Conservation (phyloP, 805 yeast genomes). For the Yarrowia sp. region DNA sequence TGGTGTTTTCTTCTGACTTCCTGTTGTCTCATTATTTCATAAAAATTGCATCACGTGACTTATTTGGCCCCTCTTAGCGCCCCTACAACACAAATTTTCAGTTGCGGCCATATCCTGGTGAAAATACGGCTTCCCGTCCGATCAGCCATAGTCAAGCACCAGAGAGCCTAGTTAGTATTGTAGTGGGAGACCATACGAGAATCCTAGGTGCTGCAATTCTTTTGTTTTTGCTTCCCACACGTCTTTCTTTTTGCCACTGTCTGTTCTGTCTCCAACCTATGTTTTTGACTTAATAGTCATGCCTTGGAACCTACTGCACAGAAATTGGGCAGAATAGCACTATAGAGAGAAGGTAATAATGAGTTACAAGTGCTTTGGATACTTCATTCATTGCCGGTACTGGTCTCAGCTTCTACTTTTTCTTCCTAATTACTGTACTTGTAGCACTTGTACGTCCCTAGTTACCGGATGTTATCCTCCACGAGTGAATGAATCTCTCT, state of each 20-base stretch:
- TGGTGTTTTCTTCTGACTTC: too few species aligned
- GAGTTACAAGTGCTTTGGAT: too few species aligned
- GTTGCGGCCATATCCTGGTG: constrained; percentile 24
- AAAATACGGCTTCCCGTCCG: constrained; percentile 23
- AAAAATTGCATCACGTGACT: not conserved
- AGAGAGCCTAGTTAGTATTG: constrained; percentile 21
- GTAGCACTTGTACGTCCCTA: too few species aligned
- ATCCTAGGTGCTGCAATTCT: constrained; percentile 16
- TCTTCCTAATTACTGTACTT: too few species aligned
- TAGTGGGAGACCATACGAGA: constrained; percentile 24
- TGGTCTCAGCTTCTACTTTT: too few species aligned
- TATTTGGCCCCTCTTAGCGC: not conserved
- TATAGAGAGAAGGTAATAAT: too few species aligned
- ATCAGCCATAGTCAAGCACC: constrained; percentile 24
- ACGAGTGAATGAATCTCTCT: too few species aligned
- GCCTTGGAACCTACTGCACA: too few species aligned
- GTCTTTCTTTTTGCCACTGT: not conserved
- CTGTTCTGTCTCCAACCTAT: not conserved
- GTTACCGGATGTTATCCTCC: too few species aligned
- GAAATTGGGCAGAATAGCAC: too few species aligned
- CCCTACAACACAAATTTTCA: not conserved
- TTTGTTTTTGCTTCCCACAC: not conserved
- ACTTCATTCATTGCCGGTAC: too few species aligned
- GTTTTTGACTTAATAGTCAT: not conserved
- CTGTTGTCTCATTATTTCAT: too few species aligned